phyloP scores from a whole-genome alignment of 768 basidiomycete genomes.

The Psilocybe subaeruginosa region DNA sequence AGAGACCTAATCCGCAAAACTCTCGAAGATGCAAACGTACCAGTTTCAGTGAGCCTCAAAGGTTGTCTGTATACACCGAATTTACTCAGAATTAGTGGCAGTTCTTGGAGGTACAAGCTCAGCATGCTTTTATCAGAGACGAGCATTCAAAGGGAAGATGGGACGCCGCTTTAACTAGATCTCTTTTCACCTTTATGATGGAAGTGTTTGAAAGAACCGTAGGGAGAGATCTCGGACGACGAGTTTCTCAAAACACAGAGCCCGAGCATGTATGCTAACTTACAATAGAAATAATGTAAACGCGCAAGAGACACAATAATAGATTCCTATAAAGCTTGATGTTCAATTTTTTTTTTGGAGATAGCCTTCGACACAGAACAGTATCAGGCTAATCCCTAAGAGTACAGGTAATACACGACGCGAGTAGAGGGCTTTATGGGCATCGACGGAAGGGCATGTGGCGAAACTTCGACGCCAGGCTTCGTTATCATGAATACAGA shows the following conservation, averaged over 20 bases:
- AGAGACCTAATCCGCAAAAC: slow-evolving; percentile 82
- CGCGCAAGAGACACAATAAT: background rate
- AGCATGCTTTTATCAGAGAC: slow-evolving; percentile 96
- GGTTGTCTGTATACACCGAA: background rate
- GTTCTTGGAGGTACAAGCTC: slow-evolving; percentile 96
- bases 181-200: slow-evolving; percentile 85
- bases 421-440: slow-evolving; percentile 17
- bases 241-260: slow-evolving; percentile 42
- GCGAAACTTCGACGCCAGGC: slow-evolving; percentile 25
- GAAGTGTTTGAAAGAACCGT: slow-evolving; percentile 92
- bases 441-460: slow-evolving; percentile 23
- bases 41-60: slow-evolving; percentile 59
- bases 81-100: slow-evolving; percentile 28
- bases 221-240: slow-evolving; percentile 82
- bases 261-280: slow-evolving; percentile 80
- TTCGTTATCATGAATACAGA: slow-evolving; percentile 47
- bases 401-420: slow-evolving; percentile 25
- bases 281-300: background rate
- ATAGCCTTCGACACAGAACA: slow-evolving; percentile 2
- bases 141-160: slow-evolving; percentile 92
- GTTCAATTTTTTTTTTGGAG: background rate
- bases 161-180: slow-evolving; percentile 89
- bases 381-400: slow-evolving; percentile 21
- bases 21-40: slow-evolving; percentile 79
- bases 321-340: background rate